Conservation (phyloP, 306 rosid species). For the Malus domestica region ASM211411v1 NC_041790.1:2145001-2145500, state of each 20-base stretch:
- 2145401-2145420: background rate
- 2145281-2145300: conserved; percentile 57
- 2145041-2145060: conserved; percentile 84
- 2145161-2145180: conserved; percentile 40
- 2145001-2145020: background rate
- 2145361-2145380: conserved; percentile 65
- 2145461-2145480: background rate
- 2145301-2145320: conserved; percentile 46
- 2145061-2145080: conserved; percentile 85
- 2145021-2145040: background rate
- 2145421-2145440: background rate
- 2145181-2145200: background rate
- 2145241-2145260: background rate
- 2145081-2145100: conserved; percentile 67
- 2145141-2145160: conserved; percentile 80
- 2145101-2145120: conserved; percentile 67
- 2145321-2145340: conserved; percentile 43
- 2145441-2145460: background rate
- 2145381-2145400: background rate
- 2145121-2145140: conserved; percentile 70
- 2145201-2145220: background rate
- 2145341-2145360: conserved; percentile 85
- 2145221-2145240: background rate
- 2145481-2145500: background rate
- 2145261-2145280: conserved; percentile 75